A percentile compares a stretch with the other conserved stretches of the same genome.
Conservation (phyloP, 176 grass and related monocot genomes). For the Oryza coarctata region DNA sequence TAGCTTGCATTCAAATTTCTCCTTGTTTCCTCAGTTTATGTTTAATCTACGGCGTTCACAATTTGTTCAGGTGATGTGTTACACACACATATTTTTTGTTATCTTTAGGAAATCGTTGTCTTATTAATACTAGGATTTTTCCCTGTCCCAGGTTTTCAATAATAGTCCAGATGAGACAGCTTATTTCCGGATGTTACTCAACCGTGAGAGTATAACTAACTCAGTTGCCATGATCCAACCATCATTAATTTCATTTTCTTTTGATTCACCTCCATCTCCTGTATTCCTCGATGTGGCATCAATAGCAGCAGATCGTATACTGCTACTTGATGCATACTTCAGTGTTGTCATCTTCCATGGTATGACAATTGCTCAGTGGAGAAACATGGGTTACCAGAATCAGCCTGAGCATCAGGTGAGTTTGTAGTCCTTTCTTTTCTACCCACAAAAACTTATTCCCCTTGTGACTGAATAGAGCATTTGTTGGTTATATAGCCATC, state of each 20-base stretch:
- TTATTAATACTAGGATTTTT: slow-evolving; percentile 25
- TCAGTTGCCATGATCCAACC: slow-evolving; percentile 98
- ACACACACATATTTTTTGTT: background rate
- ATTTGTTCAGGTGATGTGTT: slow-evolving; percentile 80
- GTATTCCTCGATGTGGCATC: slow-evolving; percentile 91
- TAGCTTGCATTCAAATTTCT: slow-evolving; percentile 90
- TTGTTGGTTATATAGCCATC: background rate
- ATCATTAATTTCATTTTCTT: slow-evolving; percentile 86
- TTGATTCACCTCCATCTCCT: slow-evolving; percentile 77
- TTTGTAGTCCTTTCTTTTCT: slow-evolving; percentile 5
- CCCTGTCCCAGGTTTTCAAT: slow-evolving; percentile 84
- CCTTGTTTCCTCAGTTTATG: slow-evolving; percentile 96
- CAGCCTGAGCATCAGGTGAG: slow-evolving; percentile 95
- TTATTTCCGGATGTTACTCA: slow-evolving; percentile 96
- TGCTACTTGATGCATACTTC: slow-evolving; percentile 96
- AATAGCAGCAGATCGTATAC: slow-evolving; percentile 83
- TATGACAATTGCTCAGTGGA: slow-evolving; percentile 97
- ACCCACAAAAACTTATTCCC: background rate
- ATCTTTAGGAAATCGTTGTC: background rate
- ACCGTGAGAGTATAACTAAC: slow-evolving; percentile 87
- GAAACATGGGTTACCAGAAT: slow-evolving; percentile 97
- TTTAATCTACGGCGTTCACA: slow-evolving; percentile 96
- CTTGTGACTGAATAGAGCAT: background rate
- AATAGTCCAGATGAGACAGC: slow-evolving; percentile 99
- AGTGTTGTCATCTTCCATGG: slow-evolving; percentile 98